phyloP scores from a whole-genome alignment of 1,139 yeast genomes.

The Candida albicans region DNA sequence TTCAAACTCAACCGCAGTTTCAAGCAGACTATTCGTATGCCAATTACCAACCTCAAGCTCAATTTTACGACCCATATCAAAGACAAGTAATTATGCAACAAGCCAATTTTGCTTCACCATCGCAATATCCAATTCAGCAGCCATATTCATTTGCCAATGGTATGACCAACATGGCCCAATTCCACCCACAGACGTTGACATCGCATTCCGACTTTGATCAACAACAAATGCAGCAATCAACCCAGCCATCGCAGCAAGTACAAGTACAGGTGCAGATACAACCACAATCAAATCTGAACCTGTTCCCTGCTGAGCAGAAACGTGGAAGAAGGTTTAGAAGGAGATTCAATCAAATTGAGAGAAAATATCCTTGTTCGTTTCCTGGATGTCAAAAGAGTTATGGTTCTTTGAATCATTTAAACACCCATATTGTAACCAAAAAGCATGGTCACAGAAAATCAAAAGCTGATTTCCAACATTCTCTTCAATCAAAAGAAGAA shows the following conservation, averaged over 20 bases:
- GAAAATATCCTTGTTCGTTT: constrained; percentile 62
- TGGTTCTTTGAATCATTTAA: constrained; percentile 75
- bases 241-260: constrained; percentile 2
- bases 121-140: constrained; percentile 2
- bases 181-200: constrained; percentile 1
- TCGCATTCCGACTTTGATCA: constrained; percentile 1
- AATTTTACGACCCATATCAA: constrained; percentile 2
- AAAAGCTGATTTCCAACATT: constrained; percentile 60
- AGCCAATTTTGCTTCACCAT: constrained; percentile 2
- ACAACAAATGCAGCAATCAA: constrained; percentile 3
- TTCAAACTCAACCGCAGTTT: not conserved
- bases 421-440: constrained; percentile 73
- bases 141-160: constrained; percentile 1
- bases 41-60: not conserved
- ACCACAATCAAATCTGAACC: constrained; percentile 4
- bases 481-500: constrained; percentile 17
- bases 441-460: constrained; percentile 69
- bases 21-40: constrained; percentile 1
- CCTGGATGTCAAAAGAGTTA: constrained; percentile 68
- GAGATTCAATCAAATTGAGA: constrained; percentile 66
- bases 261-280: constrained; percentile 6
- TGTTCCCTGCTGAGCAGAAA: constrained; percentile 18
- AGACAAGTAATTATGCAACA: constrained; percentile 2
- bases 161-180: not conserved
- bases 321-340: constrained; percentile 57